A percentile compares a stretch with the other conserved stretches of the same genome.
Evolutionary conservation across 345 rosid genomes (phyloP).

Genomic region (Ceriops zippeliana): DNA sequence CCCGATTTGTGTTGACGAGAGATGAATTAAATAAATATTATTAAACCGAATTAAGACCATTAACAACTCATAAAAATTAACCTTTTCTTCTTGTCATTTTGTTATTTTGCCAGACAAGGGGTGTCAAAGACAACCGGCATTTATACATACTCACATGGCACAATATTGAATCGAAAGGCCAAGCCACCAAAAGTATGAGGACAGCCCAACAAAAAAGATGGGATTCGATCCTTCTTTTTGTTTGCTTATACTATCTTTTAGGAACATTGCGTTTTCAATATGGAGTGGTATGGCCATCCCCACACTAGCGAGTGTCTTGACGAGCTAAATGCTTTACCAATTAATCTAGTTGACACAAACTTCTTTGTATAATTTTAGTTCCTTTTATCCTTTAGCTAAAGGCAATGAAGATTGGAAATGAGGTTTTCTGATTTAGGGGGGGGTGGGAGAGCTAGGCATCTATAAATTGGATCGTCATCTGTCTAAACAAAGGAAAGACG

Average conservation of each 20-base stretch:
- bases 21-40: too few species aligned
- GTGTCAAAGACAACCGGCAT: background rate
- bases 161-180: background rate
- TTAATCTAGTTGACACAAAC: too few species aligned
- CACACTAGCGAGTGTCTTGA: background rate
- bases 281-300: background rate
- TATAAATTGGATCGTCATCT: too few species aligned
- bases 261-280: conserved; percentile 2
- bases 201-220: conserved; percentile 6
- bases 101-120: conserved; percentile 11
- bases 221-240: background rate
- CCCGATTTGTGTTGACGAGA: too few species aligned
- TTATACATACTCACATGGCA: background rate
- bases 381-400: too few species aligned
- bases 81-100: background rate
- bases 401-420: too few species aligned
- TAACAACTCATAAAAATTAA: too few species aligned
- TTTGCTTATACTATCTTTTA: conserved; percentile 2
- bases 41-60: too few species aligned
- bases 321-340: background rate
- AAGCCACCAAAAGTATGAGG: conserved; percentile 4
- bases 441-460: too few species aligned
- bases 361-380: too few species aligned
- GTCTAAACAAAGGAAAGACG: too few species aligned
- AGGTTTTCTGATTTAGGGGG: too few species aligned